Percentiles rank a stretch among this genome's conserved stretches.
Evolutionary conservation across 176 grass and related monocot species (phyloP).

Genomic region (Pontederia crassipes): DNA sequence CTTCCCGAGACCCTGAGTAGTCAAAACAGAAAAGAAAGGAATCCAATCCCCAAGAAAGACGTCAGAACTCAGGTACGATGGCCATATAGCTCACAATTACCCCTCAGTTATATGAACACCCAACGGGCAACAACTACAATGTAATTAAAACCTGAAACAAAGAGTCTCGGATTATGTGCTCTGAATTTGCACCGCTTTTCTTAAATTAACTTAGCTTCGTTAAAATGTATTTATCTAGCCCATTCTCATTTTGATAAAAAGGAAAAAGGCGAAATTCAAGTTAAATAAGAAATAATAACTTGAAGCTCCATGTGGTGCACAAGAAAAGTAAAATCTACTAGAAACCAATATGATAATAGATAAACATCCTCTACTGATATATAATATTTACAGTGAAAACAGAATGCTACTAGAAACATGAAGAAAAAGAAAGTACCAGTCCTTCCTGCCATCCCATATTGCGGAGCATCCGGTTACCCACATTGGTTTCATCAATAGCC

Average conservation of each 20-base stretch:
- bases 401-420: slow-evolving; percentile 8
- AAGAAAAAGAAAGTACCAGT: slow-evolving; percentile 32
- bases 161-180: too few species aligned
- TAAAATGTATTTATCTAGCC: not conserved
- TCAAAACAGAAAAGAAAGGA: slow-evolving; percentile 40
- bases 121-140: not conserved
- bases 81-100: not conserved
- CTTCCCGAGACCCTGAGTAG: slow-evolving; percentile 76
- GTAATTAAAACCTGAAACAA: not conserved
- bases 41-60: slow-evolving; percentile 22
- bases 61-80: slow-evolving; percentile 22
- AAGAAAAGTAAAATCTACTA: too few species aligned
- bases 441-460: slow-evolving; percentile 91
- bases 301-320: too few species aligned
- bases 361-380: not conserved
- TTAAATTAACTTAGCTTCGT: too few species aligned
- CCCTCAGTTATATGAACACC: not conserved
- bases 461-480: slow-evolving; percentile 89
- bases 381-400: slow-evolving; percentile 2
- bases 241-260: not conserved
- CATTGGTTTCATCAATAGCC: slow-evolving; percentile 85
- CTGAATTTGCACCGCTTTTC: too few species aligned
- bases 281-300: too few species aligned
- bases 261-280: too few species aligned
- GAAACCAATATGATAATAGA: too few species aligned